Base-by-base conservation (phyloP, 495 filamentous ascomycete species). In the Penicillium paxilli region DNA sequence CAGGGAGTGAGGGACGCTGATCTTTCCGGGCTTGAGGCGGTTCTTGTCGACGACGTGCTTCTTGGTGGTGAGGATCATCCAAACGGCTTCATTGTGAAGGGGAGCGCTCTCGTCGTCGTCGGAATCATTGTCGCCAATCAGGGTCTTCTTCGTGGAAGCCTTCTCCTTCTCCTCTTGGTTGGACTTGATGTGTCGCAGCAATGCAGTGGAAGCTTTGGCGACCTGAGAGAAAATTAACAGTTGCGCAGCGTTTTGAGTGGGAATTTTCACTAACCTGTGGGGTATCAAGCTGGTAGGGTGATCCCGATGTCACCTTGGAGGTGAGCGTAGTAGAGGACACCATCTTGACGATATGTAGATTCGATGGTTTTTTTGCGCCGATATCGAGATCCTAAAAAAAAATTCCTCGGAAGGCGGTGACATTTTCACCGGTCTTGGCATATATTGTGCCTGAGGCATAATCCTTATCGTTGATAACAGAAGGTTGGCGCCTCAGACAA, bases 21-120 rank as follows among this genome's bases (percentile, higher is more conserved):
- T 81, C 62, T 86, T 87, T 41, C 77, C 76, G 23, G 94, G 93
- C 76, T 96, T 96, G 48, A 97, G 79, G 37, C 81, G 82, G 67
- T 85, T 84, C 62, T 82, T 81, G 64, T 91, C 86, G 49, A 83
- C 76, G 51, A 93, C 85, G 66, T 94, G 89, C 71, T 89, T 90
- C 74, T 98, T 98, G 41, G 92, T 96, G 42, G 90, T 89, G 46
- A 98, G 73, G 10, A 86, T 83, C 26, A 98, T 82, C 87, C 89
- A 96, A 49, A 98, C 77, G 3, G 89, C 82, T 54, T 85, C 81
- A 49, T 83, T 83, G 50, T 86, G 80, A 38, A 65, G 22, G 1
- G 71, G 54, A 22, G 53, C 56, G n/a, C 66, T 61, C 54, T 75
- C 69, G 11, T 63, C 72, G 48, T 80, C 74, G 37, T 74, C 75